These are phyloP conservation scores for Ambrosia trifida DNA, from an alignment of 129 eudicot genomes.

Conservation along the genomic window DNA sequence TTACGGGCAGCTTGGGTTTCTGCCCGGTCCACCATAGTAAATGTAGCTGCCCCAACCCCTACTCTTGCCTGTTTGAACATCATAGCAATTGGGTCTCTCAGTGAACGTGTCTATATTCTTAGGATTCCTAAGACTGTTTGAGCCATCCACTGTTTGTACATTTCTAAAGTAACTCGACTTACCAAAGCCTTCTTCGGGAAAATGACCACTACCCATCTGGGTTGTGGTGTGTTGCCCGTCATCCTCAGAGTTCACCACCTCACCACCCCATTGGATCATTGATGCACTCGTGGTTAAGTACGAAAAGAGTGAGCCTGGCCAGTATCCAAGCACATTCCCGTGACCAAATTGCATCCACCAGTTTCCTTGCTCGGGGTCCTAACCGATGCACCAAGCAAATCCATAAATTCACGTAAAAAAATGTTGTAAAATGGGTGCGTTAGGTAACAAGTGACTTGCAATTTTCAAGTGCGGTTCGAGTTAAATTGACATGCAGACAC, in stretches of 20 bases:
- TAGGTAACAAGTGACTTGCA: too few species aligned
- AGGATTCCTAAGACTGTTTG: slow-evolving; percentile 64
- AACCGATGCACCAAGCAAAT: slow-evolving; percentile 2
- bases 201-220: slow-evolving; percentile 91
- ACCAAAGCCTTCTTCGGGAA: slow-evolving; percentile 82
- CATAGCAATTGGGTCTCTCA: slow-evolving; percentile 69
- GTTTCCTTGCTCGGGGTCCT: slow-evolving; percentile 91
- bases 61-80: slow-evolving; percentile 63
- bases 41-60: slow-evolving; percentile 74
- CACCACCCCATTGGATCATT: slow-evolving; percentile 93
- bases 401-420: background rate
- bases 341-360: slow-evolving; percentile 98
- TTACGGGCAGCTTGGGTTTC: slow-evolving; percentile 60
- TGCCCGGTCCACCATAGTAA: slow-evolving; percentile 87
- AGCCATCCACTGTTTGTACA: slow-evolving; percentile 66
- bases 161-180: slow-evolving; percentile 71
- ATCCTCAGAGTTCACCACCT: slow-evolving; percentile 72
- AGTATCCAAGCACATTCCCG: slow-evolving; percentile 71
- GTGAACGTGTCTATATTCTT: slow-evolving; percentile 61
- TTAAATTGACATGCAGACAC: too few species aligned
- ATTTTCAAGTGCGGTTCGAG: too few species aligned
- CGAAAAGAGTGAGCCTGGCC: slow-evolving; percentile 75
- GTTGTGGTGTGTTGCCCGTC: slow-evolving; percentile 92
- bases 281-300: slow-evolving; percentile 72
- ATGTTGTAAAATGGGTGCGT: too few species aligned